phyloP scores from a whole-genome alignment of 164 flowering plant genomes.

The Pachysandra terminalis region DNA sequence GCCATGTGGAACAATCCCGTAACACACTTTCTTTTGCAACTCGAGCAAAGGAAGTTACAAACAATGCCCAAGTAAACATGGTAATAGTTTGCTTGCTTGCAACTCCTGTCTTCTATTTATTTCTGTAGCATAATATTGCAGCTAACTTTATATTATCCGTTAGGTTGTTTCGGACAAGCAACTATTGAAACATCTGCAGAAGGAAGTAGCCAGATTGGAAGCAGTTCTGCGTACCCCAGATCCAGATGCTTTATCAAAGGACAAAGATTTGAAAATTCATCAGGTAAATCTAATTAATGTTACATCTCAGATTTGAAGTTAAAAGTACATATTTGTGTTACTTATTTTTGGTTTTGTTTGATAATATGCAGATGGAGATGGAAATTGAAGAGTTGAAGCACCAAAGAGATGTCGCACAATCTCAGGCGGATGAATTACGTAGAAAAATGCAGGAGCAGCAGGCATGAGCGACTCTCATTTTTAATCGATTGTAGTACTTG shows the following conservation, averaged over 20 bases:
- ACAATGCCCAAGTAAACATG: constrained; percentile 98
- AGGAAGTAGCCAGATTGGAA: constrained; percentile 95
- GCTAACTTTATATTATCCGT: constrained; percentile 3
- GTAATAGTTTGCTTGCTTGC: constrained; percentile 31
- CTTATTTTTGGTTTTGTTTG: neutral
- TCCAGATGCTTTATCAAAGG: constrained; percentile 35
- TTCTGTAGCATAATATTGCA: neutral
- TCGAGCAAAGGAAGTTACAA: constrained; percentile 96
- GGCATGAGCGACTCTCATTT: constrained; percentile 16
- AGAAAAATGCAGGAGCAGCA: constrained; percentile 50
- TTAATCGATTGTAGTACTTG: constrained; percentile 2
- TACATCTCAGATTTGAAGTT: neutral
- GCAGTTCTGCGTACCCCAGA: constrained; percentile 94
- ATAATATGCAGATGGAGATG: constrained; percentile 64
- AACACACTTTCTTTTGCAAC: constrained; percentile 97
- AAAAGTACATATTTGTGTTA: neutral
- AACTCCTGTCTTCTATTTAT: neutral
- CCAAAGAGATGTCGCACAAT: constrained; percentile 75
- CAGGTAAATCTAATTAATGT: constrained; percentile 48
- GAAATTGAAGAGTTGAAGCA: constrained; percentile 85
- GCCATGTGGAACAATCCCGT: constrained; percentile 92
- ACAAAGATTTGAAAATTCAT: constrained; percentile 75
- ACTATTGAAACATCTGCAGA: constrained; percentile 86
- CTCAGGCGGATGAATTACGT: constrained; percentile 64
- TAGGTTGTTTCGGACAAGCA: constrained; percentile 95